Evolutionary conservation across 2,329 filamentous ascomycete genomes (phyloP).

Genomic region (Trichoderma hamatum): DNA sequence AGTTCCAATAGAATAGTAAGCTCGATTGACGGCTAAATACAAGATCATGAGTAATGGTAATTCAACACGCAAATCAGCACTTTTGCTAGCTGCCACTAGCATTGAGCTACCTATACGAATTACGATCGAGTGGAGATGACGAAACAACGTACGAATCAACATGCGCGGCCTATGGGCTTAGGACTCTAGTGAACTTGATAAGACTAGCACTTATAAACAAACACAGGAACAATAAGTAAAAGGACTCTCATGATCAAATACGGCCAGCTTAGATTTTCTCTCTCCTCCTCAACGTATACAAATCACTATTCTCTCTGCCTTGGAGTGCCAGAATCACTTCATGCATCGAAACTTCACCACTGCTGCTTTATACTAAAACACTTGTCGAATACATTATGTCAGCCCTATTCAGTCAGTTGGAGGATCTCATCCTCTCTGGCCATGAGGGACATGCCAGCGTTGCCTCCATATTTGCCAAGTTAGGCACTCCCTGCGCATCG

Average conservation of each 20-base stretch:
- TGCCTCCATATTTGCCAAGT: slow-evolving; percentile 14
- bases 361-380: not conserved
- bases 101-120: not conserved
- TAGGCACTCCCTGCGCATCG: slow-evolving; percentile 28
- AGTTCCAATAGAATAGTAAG: not conserved
- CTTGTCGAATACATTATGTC: not conserved
- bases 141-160: not conserved
- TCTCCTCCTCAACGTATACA: not conserved
- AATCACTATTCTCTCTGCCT: not conserved
- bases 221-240: not conserved
- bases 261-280: too few species aligned
- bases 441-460: not conserved
- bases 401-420: not conserved
- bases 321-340: not conserved
- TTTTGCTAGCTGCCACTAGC: not conserved
- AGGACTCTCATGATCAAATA: not conserved
- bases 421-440: not conserved
- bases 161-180: too few species aligned
- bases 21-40: not conserved
- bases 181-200: not conserved
- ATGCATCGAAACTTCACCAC: not conserved
- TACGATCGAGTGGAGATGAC: not conserved
- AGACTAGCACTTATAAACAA: not conserved
- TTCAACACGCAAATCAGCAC: not conserved
- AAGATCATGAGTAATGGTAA: not conserved